A percentile compares a stretch with the other conserved stretches of the same genome.
Evolutionary conservation across 1,284 basidiomycete genomes (phyloP).

Genomic region (Coniferiporia sulphurascens): DNA sequence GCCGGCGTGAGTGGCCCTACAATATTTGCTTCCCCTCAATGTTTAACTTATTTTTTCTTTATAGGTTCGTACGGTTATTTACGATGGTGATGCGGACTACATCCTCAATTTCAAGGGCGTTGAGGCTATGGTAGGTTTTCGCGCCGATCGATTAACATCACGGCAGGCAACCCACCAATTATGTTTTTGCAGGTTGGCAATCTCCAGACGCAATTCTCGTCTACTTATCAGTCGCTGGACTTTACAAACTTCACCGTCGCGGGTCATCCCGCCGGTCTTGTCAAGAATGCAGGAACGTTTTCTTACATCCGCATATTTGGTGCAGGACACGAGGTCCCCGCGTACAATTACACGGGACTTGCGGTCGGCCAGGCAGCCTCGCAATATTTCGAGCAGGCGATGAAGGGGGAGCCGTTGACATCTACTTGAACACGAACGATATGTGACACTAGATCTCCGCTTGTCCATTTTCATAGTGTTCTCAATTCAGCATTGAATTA

Average conservation of each 20-base stretch:
- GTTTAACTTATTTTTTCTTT: neutral
- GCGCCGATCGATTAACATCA: neutral
- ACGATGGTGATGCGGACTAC: conserved; percentile 38
- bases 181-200: conserved; percentile 34
- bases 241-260: conserved; percentile 47
- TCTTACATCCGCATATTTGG: conserved; percentile 54
- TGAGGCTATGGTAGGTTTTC: conserved; percentile 49
- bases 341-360: conserved; percentile 30
- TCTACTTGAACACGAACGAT: too few relatives aligned
- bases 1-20: conserved; percentile 45
- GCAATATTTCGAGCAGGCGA: conserved; percentile 30
- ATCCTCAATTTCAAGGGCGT: conserved; percentile 57
- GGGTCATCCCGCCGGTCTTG: conserved; percentile 45
- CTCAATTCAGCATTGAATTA: too few relatives aligned
- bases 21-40: conserved; percentile 33
- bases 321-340: conserved; percentile 48
- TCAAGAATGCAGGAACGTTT: conserved; percentile 57
- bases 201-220: conserved; percentile 37
- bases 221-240: conserved; percentile 33
- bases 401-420: conserved; percentile 20
- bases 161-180: neutral
- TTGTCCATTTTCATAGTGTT: too few relatives aligned
- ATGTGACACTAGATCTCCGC: too few relatives aligned
- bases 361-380: conserved; percentile 27
- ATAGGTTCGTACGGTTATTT: conserved; percentile 15